These are phyloP conservation scores for Aspergillus tubingensis DNA, from an alignment of 2,329 filamentous ascomycete species.

Conservation along the genomic window DNA sequence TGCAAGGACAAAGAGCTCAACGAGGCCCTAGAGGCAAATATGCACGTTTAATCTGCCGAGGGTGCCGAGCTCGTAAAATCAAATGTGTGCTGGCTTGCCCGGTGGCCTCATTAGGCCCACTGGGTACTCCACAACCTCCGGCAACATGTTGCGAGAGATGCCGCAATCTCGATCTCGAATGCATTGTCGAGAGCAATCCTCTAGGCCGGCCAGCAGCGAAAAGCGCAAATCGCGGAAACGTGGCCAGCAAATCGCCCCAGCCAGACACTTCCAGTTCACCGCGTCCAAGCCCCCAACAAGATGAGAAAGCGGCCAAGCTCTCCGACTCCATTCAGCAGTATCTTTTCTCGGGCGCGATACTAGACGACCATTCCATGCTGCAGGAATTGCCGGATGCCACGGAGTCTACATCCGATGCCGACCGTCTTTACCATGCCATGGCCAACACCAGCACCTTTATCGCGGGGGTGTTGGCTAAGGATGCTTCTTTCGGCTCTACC, in stretches of 20 bases:
- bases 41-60: conserved; percentile 19
- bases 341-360: not conserved
- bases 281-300: not conserved
- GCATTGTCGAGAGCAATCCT: conserved; percentile 18
- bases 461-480: conserved; percentile 13
- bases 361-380: not conserved
- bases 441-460: conserved; percentile 13
- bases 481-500: conserved; percentile 10
- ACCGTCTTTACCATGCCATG: conserved; percentile 13
- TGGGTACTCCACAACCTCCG: conserved; percentile 12
- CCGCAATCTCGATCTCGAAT: conserved; percentile 18
- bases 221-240: not conserved
- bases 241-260: not conserved
- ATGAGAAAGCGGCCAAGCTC: not conserved
- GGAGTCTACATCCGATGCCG: not conserved
- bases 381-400: not conserved
- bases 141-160: conserved; percentile 20
- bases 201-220: conserved; percentile 19
- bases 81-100: conserved; percentile 21
- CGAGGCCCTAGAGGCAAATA: conserved; percentile 14
- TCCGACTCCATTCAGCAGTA: not conserved
- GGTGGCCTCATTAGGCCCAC: not conserved
- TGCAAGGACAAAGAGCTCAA: not conserved
- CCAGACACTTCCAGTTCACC: not conserved
- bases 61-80: conserved; percentile 23